Conservation (phyloP, 495 filamentous ascomycete species). For the Penicillium arizonense region DNA sequence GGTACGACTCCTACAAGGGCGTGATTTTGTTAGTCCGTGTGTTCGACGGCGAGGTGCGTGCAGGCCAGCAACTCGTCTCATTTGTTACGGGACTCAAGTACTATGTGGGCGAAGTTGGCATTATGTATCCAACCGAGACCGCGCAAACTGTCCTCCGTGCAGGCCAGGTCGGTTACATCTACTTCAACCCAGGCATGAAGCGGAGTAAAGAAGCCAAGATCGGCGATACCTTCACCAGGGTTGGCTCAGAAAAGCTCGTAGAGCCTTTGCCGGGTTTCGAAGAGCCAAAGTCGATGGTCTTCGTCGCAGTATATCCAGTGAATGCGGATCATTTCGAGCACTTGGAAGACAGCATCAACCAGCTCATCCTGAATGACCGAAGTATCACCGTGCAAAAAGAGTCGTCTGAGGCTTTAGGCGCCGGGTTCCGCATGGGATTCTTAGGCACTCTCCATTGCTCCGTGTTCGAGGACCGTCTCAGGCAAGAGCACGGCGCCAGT, state of each 20-base stretch:
- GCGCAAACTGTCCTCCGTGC: conserved; percentile 77
- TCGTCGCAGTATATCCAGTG: conserved; percentile 91
- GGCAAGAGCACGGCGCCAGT: conserved; percentile 89
- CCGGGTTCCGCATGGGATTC: conserved; percentile 92
- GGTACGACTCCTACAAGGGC: conserved; percentile 94
- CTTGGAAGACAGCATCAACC: conserved; percentile 91
- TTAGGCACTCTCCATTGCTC: conserved; percentile 96
- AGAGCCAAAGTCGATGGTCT: conserved; percentile 98
- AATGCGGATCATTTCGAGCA: conserved; percentile 85
- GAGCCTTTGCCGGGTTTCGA: conserved; percentile 88
- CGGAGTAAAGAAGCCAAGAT: conserved; percentile 91
- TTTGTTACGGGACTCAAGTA: conserved; percentile 87
- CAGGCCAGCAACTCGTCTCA: conserved; percentile 79
- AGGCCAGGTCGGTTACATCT: conserved; percentile 93
- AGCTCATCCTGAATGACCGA: conserved; percentile 90
- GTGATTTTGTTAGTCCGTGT: conserved; percentile 89
- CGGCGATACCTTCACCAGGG: conserved; percentile 89
- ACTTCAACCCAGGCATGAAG: conserved; percentile 99
- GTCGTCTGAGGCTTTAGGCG: conserved; percentile 86
- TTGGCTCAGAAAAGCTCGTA: conserved; percentile 74
- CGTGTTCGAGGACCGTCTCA: conserved; percentile 94
- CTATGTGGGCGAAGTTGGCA: conserved; percentile 91
- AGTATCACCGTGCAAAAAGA: conserved; percentile 94
- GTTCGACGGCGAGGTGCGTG: conserved; percentile 81
- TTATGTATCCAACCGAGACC: conserved; percentile 90